These are phyloP conservation scores for Entomortierella parvispora DNA, from an alignment of 192 early-diverging fungal species.

Conservation along the genomic window DNA sequence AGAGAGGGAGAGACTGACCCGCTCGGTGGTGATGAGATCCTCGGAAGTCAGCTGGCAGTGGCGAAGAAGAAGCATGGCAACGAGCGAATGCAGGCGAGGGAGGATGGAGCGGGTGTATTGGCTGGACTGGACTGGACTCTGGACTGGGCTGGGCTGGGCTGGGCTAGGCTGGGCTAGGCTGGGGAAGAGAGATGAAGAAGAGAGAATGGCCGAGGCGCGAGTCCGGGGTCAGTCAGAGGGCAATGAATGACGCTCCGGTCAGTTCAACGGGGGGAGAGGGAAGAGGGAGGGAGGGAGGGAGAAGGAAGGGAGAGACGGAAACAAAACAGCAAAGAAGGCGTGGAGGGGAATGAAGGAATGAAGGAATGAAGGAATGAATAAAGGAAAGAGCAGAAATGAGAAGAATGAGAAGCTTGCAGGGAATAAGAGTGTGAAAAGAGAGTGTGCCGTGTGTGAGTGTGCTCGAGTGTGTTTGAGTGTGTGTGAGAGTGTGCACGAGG, in stretches of 20 bases:
- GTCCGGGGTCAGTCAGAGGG: too few species aligned
- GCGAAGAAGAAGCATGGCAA: conserved; percentile 57
- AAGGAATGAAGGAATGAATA: background rate
- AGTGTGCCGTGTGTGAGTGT: conserved; percentile 10
- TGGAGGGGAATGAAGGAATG: conserved; percentile 3
- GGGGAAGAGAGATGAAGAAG: too few species aligned
- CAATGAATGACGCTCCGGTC: conserved; percentile 1
- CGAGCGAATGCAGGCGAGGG: background rate
- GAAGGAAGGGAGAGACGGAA: background rate
- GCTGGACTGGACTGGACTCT: background rate
- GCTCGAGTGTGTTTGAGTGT: conserved; percentile 15
- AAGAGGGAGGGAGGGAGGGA: background rate
- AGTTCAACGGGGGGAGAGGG: background rate
- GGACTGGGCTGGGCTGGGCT: background rate
- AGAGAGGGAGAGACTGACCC: conserved; percentile 39
- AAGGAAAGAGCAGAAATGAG: background rate
- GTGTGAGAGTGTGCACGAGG: conserved; percentile 14
- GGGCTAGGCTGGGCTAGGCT: background rate
- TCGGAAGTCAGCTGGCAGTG: conserved; percentile 60
- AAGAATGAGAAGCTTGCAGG: conserved; percentile 1
- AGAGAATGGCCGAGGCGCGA: too few species aligned
- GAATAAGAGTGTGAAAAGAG: conserved; percentile 3
- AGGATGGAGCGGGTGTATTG: background rate
- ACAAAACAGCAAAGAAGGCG: background rate
- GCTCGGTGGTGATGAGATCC: conserved; percentile 70